Conservation (phyloP, 371 early-diverging fungal genomes). For the Actinomortierella wolfii region DNA sequence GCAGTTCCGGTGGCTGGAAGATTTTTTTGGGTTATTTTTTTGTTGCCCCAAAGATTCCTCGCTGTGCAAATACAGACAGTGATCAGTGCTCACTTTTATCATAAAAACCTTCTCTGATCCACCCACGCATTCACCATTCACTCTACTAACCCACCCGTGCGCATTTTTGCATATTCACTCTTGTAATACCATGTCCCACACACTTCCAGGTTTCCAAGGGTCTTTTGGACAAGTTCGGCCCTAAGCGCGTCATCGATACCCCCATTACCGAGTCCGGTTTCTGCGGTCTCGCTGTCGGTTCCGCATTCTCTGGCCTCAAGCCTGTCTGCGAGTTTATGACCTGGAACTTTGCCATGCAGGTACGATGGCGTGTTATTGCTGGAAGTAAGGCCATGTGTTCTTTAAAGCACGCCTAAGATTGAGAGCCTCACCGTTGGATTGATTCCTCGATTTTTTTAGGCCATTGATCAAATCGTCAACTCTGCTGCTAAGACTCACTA, state of each 20-base stretch:
- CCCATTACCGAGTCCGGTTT: slow-evolving; percentile 99
- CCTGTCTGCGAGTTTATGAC: slow-evolving; percentile 99
- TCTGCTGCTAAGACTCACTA: slow-evolving; percentile 98
- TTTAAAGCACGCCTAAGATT: slow-evolving; percentile 1
- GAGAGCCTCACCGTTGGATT: too few species aligned
- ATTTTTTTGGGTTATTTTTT: too few species aligned
- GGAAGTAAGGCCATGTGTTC: slow-evolving; percentile 1
- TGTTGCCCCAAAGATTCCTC: too few species aligned
- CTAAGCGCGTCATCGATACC: slow-evolving; percentile 97
- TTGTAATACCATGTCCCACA: too few species aligned
- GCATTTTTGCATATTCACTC: too few species aligned
- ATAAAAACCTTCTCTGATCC: too few species aligned
- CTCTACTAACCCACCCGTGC: too few species aligned
- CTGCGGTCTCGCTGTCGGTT: slow-evolving; percentile 98
- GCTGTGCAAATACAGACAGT: too few species aligned
- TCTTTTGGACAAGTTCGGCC: slow-evolving; percentile 97
- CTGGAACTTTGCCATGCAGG: slow-evolving; percentile 99
- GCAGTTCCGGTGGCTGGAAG: too few species aligned
- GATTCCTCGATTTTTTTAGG: slow-evolving; percentile 52
- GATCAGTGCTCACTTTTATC: too few species aligned
- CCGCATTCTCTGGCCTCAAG: slow-evolving; percentile 94
- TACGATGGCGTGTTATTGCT: slow-evolving; percentile 31
- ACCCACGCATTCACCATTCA: too few species aligned
- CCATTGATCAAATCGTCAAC: slow-evolving; percentile 99
- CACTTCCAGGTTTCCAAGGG: slow-evolving; percentile 91